These are phyloP conservation scores for Diaporthe aspalathi DNA, from an alignment of 2,329 filamentous ascomycete species.

Conservation along the genomic window DNA sequence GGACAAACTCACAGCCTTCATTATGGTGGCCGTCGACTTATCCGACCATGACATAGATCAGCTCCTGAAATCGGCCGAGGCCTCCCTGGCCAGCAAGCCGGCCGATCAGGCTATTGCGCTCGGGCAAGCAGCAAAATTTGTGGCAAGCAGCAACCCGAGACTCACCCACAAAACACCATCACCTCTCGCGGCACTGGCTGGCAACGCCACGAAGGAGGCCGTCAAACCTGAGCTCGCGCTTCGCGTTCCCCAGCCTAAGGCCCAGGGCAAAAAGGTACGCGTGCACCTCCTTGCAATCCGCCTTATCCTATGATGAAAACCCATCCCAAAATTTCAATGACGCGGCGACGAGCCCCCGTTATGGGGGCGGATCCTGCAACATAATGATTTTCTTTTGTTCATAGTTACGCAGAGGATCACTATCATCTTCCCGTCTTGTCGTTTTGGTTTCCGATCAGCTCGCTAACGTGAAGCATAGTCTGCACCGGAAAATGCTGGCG, in stretches of 20 bases:
- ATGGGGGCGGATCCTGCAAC: conserved; percentile 79
- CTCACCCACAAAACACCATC: conserved; percentile 36
- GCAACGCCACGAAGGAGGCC: conserved; percentile 31
- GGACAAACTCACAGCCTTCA: conserved; percentile 31
- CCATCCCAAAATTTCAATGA: conserved; percentile 78
- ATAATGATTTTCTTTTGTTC: conserved; percentile 69
- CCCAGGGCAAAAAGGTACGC: conserved; percentile 49
- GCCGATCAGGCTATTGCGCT: conserved; percentile 9
- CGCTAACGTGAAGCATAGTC: conserved; percentile 46
- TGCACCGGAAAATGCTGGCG: conserved; percentile 72
- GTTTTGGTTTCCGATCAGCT: conserved; percentile 42
- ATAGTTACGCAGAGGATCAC: conserved; percentile 76
- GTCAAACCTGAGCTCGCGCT: conserved; percentile 45
- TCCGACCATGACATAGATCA: conserved; percentile 36
- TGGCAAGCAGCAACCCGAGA: conserved; percentile 27
- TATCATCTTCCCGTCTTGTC: conserved; percentile 53
- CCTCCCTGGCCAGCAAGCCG: conserved; percentile 27
- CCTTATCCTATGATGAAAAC: conserved; percentile 79
- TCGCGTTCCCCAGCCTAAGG: conserved; percentile 45
- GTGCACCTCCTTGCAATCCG: neutral
- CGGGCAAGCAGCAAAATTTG: conserved; percentile 19
- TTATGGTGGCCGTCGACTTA: conserved; percentile 30
- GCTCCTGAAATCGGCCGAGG: conserved; percentile 34
- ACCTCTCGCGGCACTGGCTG: conserved; percentile 34
- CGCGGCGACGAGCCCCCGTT: conserved; percentile 79